phyloP scores from a whole-genome alignment of 176 grass and related monocot species.

The Oryza rufipogon region DNA sequence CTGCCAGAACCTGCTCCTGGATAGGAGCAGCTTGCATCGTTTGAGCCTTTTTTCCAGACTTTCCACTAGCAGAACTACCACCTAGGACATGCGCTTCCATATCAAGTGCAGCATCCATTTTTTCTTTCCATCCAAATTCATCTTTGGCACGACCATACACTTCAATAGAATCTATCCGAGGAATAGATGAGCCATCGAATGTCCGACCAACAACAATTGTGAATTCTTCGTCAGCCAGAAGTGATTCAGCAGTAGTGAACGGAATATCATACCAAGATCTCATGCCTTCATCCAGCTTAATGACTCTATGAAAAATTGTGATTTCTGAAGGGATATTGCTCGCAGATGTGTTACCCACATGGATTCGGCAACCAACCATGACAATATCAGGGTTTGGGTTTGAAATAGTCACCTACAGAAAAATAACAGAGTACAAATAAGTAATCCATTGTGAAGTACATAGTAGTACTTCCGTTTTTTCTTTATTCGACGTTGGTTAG shows the following conservation, averaged over 20 bases:
- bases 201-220: constrained; percentile 73
- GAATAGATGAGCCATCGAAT: constrained; percentile 68
- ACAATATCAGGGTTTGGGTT: constrained; percentile 89
- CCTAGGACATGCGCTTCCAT: constrained; percentile 71
- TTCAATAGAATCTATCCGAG: constrained; percentile 88
- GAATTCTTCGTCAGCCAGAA: constrained; percentile 94
- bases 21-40: constrained; percentile 62
- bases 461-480: neutral
- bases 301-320: constrained; percentile 78
- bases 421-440: constrained; percentile 42
- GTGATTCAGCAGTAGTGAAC: constrained; percentile 88
- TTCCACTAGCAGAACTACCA: constrained; percentile 44
- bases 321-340: constrained; percentile 89
- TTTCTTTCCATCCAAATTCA: constrained; percentile 99
- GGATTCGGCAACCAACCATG: constrained; percentile 94
- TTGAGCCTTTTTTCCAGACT: constrained; percentile 54
- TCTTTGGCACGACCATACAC: constrained; percentile 93
- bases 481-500: no score
- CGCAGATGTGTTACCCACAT: constrained; percentile 87
- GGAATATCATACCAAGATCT: constrained; percentile 97
- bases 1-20: constrained; percentile 91
- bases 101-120: constrained; percentile 93
- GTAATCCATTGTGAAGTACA: constrained; percentile 32
- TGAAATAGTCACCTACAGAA: constrained; percentile 72
- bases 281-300: constrained; percentile 91